Conservation (phyloP, 805 yeast genomes). For the Starmerella gropengiesseri region DNA sequence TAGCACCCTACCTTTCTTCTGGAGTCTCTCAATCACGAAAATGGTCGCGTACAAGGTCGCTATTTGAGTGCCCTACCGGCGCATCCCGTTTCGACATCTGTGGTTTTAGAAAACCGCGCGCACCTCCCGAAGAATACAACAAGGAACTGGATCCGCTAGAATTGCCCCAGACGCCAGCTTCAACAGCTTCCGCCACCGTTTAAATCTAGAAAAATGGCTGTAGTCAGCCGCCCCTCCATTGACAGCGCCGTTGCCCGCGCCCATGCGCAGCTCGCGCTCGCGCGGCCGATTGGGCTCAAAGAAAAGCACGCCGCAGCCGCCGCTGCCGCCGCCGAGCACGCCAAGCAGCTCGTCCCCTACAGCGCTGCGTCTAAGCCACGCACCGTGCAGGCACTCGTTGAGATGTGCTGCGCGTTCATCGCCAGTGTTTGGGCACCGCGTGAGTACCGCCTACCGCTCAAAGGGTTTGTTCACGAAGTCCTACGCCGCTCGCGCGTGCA, state of each 20-base stretch:
- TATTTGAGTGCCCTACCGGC: not conserved
- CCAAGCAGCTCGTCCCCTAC: conserved; percentile 9
- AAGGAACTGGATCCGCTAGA: no score
- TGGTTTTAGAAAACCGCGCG: no score
- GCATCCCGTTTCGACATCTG: no score
- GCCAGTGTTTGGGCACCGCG: conserved; percentile 19
- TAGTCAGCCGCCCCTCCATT: not conserved
- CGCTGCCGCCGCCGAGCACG: not conserved
- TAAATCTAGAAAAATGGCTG: no score
- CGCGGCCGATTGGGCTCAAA: not conserved
- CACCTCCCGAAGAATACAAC: not conserved
- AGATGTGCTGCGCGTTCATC: conserved; percentile 17
- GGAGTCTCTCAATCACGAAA: not conserved
- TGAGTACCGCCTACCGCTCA: conserved; percentile 26
- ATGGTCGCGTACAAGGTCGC: conserved; percentile 1
- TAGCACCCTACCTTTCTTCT: not conserved
- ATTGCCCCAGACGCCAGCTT: no score
- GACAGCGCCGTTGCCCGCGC: not conserved
- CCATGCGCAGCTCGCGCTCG: no score
- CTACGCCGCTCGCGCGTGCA: conserved; percentile 45
- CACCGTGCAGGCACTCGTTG: conserved; percentile 18
- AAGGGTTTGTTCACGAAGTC: conserved; percentile 32
- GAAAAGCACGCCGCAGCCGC: not conserved
- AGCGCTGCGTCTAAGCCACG: conserved; percentile 14
- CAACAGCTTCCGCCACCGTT: conserved; percentile 5